Conservation (phyloP, 148 eudicot species). For the Chenopodium quinoa region DNA sequence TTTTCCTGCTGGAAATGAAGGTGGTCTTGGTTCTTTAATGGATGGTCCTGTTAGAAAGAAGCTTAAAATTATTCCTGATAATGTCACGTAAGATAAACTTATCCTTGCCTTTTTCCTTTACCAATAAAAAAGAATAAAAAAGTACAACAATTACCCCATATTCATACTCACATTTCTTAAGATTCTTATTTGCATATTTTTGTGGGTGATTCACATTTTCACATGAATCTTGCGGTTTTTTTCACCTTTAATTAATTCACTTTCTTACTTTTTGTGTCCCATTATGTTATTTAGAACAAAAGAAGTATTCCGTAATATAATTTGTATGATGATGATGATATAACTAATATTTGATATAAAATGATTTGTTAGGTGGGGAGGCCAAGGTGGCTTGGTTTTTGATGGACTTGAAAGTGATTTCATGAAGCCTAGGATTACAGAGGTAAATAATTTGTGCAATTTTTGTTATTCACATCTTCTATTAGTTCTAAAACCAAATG, state of each 20-base stretch:
- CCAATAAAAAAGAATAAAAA: background rate
- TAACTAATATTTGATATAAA: background rate
- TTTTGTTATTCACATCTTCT: too few relatives aligned
- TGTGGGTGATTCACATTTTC: too few relatives aligned
- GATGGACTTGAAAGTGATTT: conserved; percentile 52
- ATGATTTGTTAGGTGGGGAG: conserved; percentile 62
- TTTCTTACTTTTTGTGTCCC: too few relatives aligned
- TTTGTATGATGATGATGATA: background rate
- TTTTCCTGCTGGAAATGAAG: conserved; percentile 29
- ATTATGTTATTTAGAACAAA: too few relatives aligned
- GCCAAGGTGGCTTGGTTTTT: conserved; percentile 60
- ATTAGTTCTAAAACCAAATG: too few relatives aligned
- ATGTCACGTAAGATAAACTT: conserved; percentile 51
- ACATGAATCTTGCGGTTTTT: too few relatives aligned
- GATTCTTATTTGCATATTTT: too few relatives aligned
- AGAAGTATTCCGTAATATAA: background rate
- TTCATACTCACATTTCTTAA: too few relatives aligned
- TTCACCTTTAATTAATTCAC: too few relatives aligned
- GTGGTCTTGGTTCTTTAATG: conserved; percentile 52
- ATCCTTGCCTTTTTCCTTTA: background rate
- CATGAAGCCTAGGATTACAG: conserved; percentile 79
- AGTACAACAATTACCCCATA: too few relatives aligned
- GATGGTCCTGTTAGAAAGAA: conserved; percentile 62
- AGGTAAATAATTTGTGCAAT: conserved; percentile 41
- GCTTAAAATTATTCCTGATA: conserved; percentile 61